Percentiles rank a stretch among this genome's conserved stretches.
Conservation (phyloP, 345 rosid genomes). For the Syzygium aqueum region DNA sequence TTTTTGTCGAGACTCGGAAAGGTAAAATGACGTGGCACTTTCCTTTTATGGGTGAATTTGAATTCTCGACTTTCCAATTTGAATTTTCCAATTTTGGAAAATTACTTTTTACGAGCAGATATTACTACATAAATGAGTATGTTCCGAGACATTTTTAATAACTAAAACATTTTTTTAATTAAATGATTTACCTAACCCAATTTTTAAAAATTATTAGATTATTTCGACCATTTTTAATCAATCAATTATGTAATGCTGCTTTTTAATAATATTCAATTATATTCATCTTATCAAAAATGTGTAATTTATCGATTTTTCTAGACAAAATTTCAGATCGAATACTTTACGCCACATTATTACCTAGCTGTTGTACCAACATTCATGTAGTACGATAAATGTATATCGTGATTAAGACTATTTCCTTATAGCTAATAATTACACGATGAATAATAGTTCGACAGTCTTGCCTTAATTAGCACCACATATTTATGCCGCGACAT, state of each 20-base stretch:
- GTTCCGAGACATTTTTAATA: no score
- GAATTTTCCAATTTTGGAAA: neutral
- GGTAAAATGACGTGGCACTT: neutral
- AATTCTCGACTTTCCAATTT: neutral
- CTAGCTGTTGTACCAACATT: no score
- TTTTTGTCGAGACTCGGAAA: neutral
- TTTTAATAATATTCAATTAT: neutral
- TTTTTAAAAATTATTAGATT: neutral
- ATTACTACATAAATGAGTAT: no score
- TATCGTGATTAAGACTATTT: neutral
- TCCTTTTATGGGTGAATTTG: neutral
- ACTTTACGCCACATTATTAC: neutral
- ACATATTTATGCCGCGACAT: no score
- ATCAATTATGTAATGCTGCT: neutral
- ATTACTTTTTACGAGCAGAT: neutral
- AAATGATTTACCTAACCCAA: neutral
- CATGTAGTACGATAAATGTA: fast-evolving
- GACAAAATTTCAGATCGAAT: neutral
- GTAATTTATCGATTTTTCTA: neutral
- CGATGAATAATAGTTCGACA: neutral
- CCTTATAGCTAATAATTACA: neutral
- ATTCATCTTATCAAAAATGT: neutral
- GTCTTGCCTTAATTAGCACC: neutral
- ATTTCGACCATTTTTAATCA: neutral
- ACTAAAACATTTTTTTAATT: neutral